Percentiles rank a stretch among this genome's conserved stretches.
Conservation (phyloP, 2,329 filamentous ascomycete genomes). For the Calcarisporium arbuscula region DNA sequence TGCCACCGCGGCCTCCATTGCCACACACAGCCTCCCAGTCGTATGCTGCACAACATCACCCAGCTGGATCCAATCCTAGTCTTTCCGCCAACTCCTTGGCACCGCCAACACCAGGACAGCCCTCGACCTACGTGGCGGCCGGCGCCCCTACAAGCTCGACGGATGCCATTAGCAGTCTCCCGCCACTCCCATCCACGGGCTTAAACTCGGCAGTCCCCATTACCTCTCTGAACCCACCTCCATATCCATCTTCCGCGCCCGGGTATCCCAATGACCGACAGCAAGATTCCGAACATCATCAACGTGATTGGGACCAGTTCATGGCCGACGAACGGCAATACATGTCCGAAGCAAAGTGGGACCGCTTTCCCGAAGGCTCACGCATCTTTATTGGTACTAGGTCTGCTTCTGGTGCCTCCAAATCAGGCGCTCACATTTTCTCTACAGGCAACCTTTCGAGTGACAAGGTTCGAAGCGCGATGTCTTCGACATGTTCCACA, state of each 20-base stretch:
- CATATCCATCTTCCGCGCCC: conserved; percentile 23
- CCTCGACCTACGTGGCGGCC: conserved; percentile 25
- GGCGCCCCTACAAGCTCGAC: conserved; percentile 25
- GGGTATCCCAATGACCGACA: conserved; percentile 21
- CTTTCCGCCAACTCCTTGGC: conserved; percentile 19
- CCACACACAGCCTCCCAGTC: conserved; percentile 30
- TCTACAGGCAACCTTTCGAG: conserved; percentile 77
- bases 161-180: conserved; percentile 24
- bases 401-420: conserved; percentile 15
- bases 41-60: conserved; percentile 31
- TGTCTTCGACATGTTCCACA: conserved; percentile 84
- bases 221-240: conserved; percentile 23
- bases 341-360: conserved; percentile 74
- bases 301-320: conserved; percentile 67
- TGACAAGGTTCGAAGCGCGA: conserved; percentile 92
- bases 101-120: conserved; percentile 25
- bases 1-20: conserved; percentile 41
- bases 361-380: conserved; percentile 70
- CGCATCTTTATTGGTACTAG: conserved; percentile 72
- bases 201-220: conserved; percentile 21
- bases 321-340: conserved; percentile 67
- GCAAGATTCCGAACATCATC: conserved; percentile 44
- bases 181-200: conserved; percentile 21
- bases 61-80: conserved; percentile 23
- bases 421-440: conserved; percentile 18